Percentiles rank a stretch among this genome's conserved stretches.
phyloP scores from a whole-genome alignment of 129 eudicot genomes.

The Solidago caesia region DNA sequence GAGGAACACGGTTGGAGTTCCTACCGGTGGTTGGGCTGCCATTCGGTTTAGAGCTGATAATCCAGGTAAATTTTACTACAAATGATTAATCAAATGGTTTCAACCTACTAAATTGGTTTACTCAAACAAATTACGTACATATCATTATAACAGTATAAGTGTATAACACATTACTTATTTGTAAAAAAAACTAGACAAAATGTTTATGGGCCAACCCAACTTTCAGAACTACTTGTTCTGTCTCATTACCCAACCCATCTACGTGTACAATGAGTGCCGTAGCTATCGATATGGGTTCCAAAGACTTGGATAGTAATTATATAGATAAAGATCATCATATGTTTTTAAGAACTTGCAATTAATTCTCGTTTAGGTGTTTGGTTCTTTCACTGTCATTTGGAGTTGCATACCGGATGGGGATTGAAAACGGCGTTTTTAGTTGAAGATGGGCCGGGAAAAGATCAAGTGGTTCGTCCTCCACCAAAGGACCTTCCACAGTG shows the following conservation, averaged over 20 bases:
- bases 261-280: too few species aligned
- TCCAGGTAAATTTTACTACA: conserved; percentile 12
- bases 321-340: background rate
- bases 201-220: too few species aligned
- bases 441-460: conserved; percentile 54
- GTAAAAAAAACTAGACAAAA: too few species aligned
- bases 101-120: too few species aligned
- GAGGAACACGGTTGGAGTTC: conserved; percentile 60
- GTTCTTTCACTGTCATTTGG: conserved; percentile 74
- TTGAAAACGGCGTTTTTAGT: conserved; percentile 56
- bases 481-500: conserved; percentile 72
- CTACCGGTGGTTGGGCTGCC: conserved; percentile 35
- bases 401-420: conserved; percentile 78
- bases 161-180: too few species aligned
- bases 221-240: too few species aligned
- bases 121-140: too few species aligned
- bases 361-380: conserved; percentile 48
- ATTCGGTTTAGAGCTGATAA: conserved; percentile 24
- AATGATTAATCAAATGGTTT: too few species aligned
- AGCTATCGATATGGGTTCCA: background rate
- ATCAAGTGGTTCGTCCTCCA: conserved; percentile 51
- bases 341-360: background rate
- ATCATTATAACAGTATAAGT: too few species aligned
- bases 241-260: too few species aligned
- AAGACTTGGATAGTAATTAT: background rate